Base-by-base conservation (phyloP, 1,139 yeast genomes). In the Arxiozyma telluris region DNA sequence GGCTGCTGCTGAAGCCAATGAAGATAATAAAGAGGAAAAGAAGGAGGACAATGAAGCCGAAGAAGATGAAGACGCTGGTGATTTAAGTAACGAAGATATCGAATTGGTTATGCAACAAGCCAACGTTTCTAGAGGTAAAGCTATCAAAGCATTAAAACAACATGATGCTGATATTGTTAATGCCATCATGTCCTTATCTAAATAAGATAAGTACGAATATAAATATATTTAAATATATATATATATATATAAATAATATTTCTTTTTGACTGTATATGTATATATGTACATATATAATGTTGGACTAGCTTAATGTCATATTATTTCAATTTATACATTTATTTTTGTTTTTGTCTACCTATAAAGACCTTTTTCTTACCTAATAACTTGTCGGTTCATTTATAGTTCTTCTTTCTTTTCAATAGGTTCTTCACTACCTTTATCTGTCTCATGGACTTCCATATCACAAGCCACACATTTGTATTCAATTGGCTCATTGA, bases 121-220 rank as follows among this genome's bases (percentile, higher is more conserved):
- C 66, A 85, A 83, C 68, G 93, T 83, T 59, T 79, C 96, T 55
- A 84, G 91, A 78, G 82, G 82, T 64, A 87, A 88, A 80, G 98
- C 98, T 61, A 87, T 82, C 67, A 86, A 84, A 74, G 96, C 97
- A 65, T 81, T 93, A 74, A 85, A 81, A 74, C 84, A 81, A 65
- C 91, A 91, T 79, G 81, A 88, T 68, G 90, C 93, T 74, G 98
- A 93, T 73, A 84, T 93, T 76, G 97, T 93, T 72, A 91, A 90
- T 71, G 93, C 97, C 64, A 88, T 91, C 72, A 88, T 91, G 95
- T 87, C 88, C 64, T 79, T 91, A 73, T 82, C 93, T 47, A 66
- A 65, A 55, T 65, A 59, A 54, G 44, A 27, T 25, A 45, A 41
- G n/a, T n/a, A n/a, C n/a, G n/a, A n/a, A 44, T 49, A 46, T 47